phyloP scores from a whole-genome alignment of 108 stramenopile species.

The Nitzschia sp. region DNA sequence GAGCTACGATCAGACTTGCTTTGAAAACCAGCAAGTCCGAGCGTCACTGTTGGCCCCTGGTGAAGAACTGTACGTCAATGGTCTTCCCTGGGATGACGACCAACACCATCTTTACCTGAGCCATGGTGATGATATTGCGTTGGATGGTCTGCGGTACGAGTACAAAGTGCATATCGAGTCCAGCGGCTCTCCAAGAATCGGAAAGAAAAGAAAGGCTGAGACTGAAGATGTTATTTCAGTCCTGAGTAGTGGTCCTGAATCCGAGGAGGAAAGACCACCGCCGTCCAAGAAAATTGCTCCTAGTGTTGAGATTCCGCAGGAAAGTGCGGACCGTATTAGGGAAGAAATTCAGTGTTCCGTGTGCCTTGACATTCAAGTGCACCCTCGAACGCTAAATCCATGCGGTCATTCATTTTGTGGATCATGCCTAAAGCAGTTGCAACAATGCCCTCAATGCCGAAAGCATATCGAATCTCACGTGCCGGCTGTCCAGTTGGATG shows the following conservation, averaged over 20 bases:
- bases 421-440: neutral
- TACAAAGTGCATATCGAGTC: constrained; percentile 13
- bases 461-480: constrained; percentile 5
- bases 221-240: neutral
- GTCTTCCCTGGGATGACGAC: neutral
- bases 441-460: constrained; percentile 32
- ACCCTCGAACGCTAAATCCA: constrained; percentile 20
- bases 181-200: neutral
- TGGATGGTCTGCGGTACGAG: constrained; percentile 19
- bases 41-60: neutral
- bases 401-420: constrained; percentile 39
- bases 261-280: neutral
- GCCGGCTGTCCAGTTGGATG: constrained; percentile 15
- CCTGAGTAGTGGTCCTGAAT: neutral
- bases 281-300: neutral
- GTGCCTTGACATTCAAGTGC: constrained; percentile 33
- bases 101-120: neutral
- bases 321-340: neutral
- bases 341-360: constrained; percentile 31
- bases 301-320: neutral
- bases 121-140: constrained; percentile 13
- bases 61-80: constrained; percentile 5
- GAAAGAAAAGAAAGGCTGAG: neutral
- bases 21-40: neutral
- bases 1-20: neutral